These are phyloP conservation scores for Mycena albidolilacea DNA, from an alignment of 768 basidiomycete species.

Conservation along the genomic window DNA sequence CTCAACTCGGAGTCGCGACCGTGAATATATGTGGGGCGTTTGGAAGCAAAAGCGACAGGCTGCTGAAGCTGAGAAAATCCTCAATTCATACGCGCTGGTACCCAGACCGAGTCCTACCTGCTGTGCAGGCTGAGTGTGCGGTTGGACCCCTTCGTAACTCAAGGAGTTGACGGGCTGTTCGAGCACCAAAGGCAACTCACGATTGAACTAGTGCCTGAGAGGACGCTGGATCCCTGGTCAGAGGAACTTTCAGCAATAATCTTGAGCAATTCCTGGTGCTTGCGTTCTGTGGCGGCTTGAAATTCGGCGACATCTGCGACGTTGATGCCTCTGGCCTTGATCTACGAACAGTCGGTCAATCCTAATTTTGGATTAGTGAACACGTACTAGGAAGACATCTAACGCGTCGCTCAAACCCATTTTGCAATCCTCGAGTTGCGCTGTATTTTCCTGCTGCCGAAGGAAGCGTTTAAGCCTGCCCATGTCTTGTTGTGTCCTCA, in stretches of 20 bases:
- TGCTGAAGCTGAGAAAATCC: neutral
- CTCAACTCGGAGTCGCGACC: conserved; percentile 19
- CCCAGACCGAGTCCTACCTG: neutral
- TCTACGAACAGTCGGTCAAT: neutral
- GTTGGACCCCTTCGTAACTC: neutral
- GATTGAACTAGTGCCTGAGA: neutral
- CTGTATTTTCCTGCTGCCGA: conserved; percentile 17
- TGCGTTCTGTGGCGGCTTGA: neutral
- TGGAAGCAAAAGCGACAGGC: conserved; percentile 4
- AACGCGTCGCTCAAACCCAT: neutral
- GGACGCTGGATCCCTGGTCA: neutral
- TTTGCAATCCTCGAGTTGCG: conserved; percentile 14
- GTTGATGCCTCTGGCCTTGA: neutral
- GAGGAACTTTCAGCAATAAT: neutral
- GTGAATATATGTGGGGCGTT: conserved; percentile 19
- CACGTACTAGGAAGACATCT: neutral
- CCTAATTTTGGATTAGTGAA: neutral
- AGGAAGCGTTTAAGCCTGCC: conserved; percentile 6
- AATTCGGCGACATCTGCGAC: neutral
- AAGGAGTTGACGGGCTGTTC: no score
- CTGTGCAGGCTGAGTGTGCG: neutral
- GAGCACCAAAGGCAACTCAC: no score
- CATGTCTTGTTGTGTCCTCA: conserved; percentile 11
- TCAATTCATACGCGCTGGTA: neutral
- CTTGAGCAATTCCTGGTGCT: neutral